phyloP scores from a whole-genome alignment of 2,329 filamentous ascomycete genomes.

The Scedosporium apiospermum region DNA sequence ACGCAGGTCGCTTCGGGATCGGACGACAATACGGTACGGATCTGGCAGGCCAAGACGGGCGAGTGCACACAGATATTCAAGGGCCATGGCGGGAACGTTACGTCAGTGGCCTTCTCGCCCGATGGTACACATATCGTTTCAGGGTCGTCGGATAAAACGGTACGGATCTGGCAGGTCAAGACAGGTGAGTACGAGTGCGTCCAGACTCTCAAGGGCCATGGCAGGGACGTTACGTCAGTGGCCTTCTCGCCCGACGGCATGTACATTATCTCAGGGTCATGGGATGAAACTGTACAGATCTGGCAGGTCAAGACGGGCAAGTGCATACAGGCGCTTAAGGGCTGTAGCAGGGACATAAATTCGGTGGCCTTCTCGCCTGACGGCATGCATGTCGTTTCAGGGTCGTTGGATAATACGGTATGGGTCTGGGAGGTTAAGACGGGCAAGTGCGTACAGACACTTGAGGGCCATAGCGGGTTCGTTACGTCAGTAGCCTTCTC shows the following conservation, averaged over 20 bases:
- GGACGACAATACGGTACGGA: not conserved
- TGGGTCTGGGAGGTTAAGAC: not conserved
- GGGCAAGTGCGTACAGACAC: not conserved
- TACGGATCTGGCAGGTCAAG: not conserved
- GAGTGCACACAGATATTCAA: too few relatives aligned
- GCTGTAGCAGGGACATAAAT: too few relatives aligned
- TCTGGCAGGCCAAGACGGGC: not conserved
- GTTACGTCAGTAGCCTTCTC: not conserved
- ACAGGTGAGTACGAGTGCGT: too few relatives aligned
- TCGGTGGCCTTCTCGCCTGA: not conserved
- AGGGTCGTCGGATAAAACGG: not conserved
- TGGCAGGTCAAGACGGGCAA: too few relatives aligned
- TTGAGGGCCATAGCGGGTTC: not conserved
- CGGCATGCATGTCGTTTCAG: not conserved
- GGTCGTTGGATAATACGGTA: not conserved
- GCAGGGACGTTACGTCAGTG: not conserved
- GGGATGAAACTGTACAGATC: not conserved
- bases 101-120: not conserved
- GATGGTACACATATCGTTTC: not conserved
- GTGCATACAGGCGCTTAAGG: too few relatives aligned
- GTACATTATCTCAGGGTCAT: not conserved
- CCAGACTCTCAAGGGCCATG: not conserved
- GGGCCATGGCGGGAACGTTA: too few relatives aligned
- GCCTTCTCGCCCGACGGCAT: not conserved
- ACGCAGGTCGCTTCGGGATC: not conserved